A percentile compares a stretch with the other conserved stretches of the same genome.
phyloP scores from a whole-genome alignment of 2,329 filamentous ascomycete species.

The Alternaria ethzedia region DNA sequence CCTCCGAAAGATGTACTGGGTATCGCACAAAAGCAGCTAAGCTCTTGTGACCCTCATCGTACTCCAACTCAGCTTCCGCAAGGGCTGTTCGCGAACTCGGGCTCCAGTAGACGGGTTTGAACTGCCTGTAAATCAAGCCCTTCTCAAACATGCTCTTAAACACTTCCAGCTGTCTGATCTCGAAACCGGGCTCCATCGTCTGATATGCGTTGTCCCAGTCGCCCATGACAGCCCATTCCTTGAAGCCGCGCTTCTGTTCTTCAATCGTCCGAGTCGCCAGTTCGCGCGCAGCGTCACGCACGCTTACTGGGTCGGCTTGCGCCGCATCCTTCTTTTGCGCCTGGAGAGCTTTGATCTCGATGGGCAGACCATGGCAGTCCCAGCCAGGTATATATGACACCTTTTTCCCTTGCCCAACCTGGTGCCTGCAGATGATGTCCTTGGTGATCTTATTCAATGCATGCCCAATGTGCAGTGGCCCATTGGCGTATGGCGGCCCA shows the following conservation, averaged over 20 bases:
- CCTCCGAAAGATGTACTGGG: slow-evolving; percentile 62
- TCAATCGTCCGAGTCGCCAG: slow-evolving; percentile 73
- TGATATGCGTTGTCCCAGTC: slow-evolving; percentile 80
- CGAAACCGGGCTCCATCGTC: slow-evolving; percentile 79
- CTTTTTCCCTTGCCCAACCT: slow-evolving; percentile 77
- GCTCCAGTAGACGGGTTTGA: slow-evolving; percentile 88
- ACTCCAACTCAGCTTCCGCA: slow-evolving; percentile 85
- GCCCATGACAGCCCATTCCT: slow-evolving; percentile 77
- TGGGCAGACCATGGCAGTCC: slow-evolving; percentile 97
- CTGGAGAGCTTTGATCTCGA: slow-evolving; percentile 92
- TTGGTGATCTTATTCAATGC: slow-evolving; percentile 97
- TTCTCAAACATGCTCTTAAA: slow-evolving; percentile 77
- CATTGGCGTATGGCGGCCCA: slow-evolving; percentile 97
- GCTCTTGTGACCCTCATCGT: slow-evolving; percentile 75
- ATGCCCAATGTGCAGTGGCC: slow-evolving; percentile 87
- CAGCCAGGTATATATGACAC: slow-evolving; percentile 89
- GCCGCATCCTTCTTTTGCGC: slow-evolving; percentile 51
- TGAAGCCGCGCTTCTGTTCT: slow-evolving; percentile 76
- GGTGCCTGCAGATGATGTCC: slow-evolving; percentile 84
- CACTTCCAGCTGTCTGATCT: slow-evolving; percentile 75
- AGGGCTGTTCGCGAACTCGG: slow-evolving; percentile 79
- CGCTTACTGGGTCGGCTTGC: slow-evolving; percentile 57
- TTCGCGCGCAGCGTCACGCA: slow-evolving; percentile 68
- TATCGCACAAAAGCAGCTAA: slow-evolving; percentile 81
- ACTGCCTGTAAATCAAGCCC: slow-evolving; percentile 74